Evolutionary conservation across 75 land plant genomes (phyloP).

Genomic region (Pinus tabuliformis): DNA sequence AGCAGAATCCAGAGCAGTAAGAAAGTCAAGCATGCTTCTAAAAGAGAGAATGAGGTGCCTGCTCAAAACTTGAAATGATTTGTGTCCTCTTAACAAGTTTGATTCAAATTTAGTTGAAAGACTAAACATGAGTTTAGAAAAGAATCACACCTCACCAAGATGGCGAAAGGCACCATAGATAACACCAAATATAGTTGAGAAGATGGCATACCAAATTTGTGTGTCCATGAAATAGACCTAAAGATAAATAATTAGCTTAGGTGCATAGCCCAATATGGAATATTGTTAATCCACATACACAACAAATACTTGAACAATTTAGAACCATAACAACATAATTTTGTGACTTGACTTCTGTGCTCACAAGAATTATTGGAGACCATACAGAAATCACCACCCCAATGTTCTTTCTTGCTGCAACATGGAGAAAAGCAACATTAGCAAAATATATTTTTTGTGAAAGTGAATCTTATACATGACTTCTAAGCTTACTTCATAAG

Average conservation of each 20-base stretch:
- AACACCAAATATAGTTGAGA: conserved; percentile 88
- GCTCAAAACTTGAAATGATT: too few species aligned
- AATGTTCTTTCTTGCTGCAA: conserved; percentile 67
- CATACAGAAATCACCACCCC: conserved; percentile 87
- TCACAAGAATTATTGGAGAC: conserved; percentile 89
- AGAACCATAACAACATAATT: background rate
- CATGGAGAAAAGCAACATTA: background rate
- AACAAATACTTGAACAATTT: background rate
- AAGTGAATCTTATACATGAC: background rate
- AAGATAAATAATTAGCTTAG: background rate
- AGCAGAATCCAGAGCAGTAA: background rate
- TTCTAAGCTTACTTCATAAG: background rate
- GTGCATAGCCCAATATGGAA: conserved; percentile 2
- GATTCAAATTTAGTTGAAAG: too few species aligned
- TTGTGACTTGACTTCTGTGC: conserved; percentile 3
- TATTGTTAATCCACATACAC: background rate
- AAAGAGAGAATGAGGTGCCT: too few species aligned
- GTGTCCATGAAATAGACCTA: conserved; percentile 99
- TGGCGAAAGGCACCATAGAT: conserved; percentile 81
- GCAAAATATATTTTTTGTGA: background rate
- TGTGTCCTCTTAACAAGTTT: too few species aligned
- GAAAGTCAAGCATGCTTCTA: background rate
- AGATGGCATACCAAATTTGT: conserved; percentile 97
- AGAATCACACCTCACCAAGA: conserved; percentile 85
- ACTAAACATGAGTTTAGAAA: background rate